Evolutionary conservation across 441 rosid genomes (phyloP).

Genomic region (Pelargonium exstipulatum): DNA sequence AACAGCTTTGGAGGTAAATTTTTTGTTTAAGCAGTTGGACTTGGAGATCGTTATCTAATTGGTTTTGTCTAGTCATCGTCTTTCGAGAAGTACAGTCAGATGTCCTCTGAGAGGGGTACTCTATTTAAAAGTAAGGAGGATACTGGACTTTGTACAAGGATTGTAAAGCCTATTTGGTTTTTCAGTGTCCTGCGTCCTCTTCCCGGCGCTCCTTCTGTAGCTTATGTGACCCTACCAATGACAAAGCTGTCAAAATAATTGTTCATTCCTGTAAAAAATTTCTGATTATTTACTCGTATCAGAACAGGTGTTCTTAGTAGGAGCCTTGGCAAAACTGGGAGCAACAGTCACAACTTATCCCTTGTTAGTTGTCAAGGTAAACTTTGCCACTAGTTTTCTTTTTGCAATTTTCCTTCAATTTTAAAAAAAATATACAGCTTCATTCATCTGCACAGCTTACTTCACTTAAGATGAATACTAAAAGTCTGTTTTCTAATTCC

Average conservation of each 20-base stretch:
- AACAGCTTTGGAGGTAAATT: slow-evolving; percentile 52
- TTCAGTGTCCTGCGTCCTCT: too few species aligned
- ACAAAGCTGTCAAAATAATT: too few species aligned
- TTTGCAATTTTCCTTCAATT: neutral
- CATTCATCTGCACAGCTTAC: neutral
- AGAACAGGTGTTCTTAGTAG: slow-evolving; percentile 52
- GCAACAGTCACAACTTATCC: slow-evolving; percentile 68
- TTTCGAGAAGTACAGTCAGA: too few species aligned
- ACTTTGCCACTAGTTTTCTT: slow-evolving; percentile 6
- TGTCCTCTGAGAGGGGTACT: too few species aligned
- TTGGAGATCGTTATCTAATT: neutral
- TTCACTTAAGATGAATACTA: neutral
- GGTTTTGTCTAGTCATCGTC: too few species aligned
- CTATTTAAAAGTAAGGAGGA: too few species aligned
- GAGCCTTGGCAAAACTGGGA: slow-evolving; percentile 65
- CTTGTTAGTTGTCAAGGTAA: slow-evolving; percentile 66
- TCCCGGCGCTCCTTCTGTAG: too few species aligned
- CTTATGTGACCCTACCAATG: too few species aligned
- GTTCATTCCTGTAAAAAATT: neutral
- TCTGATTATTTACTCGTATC: slow-evolving; percentile 13
- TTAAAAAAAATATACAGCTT: neutral
- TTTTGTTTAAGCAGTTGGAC: neutral
- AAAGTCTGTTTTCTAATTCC: slow-evolving; percentile 16
- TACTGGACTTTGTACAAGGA: too few species aligned
- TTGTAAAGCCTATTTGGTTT: too few species aligned